Conservation (phyloP, 1,284 basidiomycete species). For the Cryptococcus sp. region DNA sequence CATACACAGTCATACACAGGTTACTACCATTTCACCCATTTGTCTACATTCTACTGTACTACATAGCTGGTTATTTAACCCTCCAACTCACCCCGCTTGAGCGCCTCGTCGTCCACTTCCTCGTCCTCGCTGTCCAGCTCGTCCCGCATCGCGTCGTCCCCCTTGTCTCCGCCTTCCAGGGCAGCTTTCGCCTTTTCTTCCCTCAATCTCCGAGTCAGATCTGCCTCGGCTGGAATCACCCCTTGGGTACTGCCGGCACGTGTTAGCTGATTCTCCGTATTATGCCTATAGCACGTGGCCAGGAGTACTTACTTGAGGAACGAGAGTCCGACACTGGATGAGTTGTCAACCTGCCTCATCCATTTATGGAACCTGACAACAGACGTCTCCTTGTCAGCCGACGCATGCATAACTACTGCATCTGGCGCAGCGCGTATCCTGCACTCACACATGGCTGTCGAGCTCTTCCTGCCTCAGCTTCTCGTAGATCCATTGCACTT, state of each 20-base stretch:
- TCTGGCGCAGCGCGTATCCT: too few species aligned
- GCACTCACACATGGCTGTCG: conserved; percentile 70
- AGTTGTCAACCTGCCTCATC: conserved; percentile 48
- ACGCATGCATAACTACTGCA: too few species aligned
- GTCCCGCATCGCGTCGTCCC: conserved; percentile 44
- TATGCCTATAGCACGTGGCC: conserved; percentile 1
- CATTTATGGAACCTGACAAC: conserved; percentile 41
- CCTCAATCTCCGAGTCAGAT: conserved; percentile 62
- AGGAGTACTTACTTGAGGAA: conserved; percentile 43
- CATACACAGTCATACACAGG: too few species aligned
- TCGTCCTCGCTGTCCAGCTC: conserved; percentile 59
- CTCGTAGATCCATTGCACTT: conserved; percentile 78
- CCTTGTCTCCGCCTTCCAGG: conserved; percentile 62
- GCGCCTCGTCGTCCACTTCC: conserved; percentile 63
- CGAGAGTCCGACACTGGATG: conserved; percentile 25
- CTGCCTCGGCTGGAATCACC: conserved; percentile 65
- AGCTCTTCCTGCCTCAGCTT: conserved; percentile 82
- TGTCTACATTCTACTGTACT: too few species aligned
- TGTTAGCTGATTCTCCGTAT: conserved; percentile 51
- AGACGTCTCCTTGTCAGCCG: too few species aligned
- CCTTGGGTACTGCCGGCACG: conserved; percentile 62
- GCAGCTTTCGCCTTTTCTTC: conserved; percentile 65
- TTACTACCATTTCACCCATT: too few species aligned
- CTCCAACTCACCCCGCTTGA: conserved; percentile 68
- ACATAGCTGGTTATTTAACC: too few species aligned